phyloP scores from a whole-genome alignment of 1,284 basidiomycete species.

The Volvariella volvacea region DNA sequence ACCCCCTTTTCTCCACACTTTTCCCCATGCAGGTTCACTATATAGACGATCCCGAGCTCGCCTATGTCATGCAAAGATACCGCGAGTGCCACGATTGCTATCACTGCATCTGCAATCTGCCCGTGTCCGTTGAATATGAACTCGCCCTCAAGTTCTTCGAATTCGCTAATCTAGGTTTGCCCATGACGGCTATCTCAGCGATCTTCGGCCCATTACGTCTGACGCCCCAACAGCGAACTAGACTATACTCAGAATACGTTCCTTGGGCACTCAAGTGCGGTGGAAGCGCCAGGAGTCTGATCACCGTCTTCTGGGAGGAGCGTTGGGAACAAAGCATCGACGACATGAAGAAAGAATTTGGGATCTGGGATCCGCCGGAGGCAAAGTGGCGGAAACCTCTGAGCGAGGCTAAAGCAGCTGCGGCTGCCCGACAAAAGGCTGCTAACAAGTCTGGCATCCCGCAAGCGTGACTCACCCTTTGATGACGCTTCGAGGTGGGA shows the following conservation, averaged over 20 bases:
- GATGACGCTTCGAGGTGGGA: not conserved
- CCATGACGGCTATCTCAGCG: constrained; percentile 81
- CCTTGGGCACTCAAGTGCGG: constrained; percentile 89
- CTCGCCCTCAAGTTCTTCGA: constrained; percentile 97
- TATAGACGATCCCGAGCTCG: constrained; percentile 88
- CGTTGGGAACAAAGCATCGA: constrained; percentile 83
- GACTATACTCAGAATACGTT: constrained; percentile 74
- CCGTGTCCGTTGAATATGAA: constrained; percentile 88
- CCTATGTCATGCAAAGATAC: constrained; percentile 97
- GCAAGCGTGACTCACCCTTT: no score
- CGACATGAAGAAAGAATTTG: constrained; percentile 77
- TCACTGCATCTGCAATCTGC: constrained; percentile 83
- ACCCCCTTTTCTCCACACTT: not conserved
- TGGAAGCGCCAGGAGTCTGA: constrained; percentile 65
- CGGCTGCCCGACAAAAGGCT: constrained; percentile 21
- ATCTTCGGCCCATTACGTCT: constrained; percentile 69
- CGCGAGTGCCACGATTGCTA: constrained; percentile 98
- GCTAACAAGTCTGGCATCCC: not conserved
- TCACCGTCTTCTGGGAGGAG: constrained; percentile 95
- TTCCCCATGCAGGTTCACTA: constrained; percentile 66
- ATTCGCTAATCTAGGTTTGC: constrained; percentile 87
- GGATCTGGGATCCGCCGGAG: constrained; percentile 74
- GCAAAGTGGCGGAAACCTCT: constrained; percentile 58
- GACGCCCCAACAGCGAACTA: constrained; percentile 43
- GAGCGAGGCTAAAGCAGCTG: constrained; percentile 45